These are phyloP conservation scores for Coffea canephora DNA, from an alignment of 257 asterid genomes.

Conservation along the genomic window DNA sequence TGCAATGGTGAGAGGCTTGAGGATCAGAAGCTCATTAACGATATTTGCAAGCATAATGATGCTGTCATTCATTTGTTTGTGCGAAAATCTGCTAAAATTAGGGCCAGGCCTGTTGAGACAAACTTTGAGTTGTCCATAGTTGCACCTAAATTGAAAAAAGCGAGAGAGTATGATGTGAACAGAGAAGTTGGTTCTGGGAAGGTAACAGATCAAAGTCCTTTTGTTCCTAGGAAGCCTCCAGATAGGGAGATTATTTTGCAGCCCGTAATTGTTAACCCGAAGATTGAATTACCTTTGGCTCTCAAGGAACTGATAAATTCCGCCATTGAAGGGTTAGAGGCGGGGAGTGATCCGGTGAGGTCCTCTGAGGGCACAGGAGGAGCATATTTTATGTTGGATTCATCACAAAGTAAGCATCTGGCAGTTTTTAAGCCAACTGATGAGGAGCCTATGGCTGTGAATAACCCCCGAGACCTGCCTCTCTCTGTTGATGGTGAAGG, in stretches of 20 bases:
- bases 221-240: constrained; percentile 37
- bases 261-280: constrained; percentile 67
- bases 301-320: constrained; percentile 47
- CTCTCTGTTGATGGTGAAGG: constrained; percentile 83
- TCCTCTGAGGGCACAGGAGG: constrained; percentile 95
- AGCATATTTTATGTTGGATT: constrained; percentile 77
- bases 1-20: constrained; percentile 67
- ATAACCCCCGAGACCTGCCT: constrained; percentile 88
- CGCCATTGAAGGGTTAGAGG: constrained; percentile 57
- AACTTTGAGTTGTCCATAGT: constrained; percentile 66
- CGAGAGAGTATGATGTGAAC: constrained; percentile 23
- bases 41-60: constrained; percentile 57
- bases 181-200: constrained; percentile 29
- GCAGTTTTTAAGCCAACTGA: constrained; percentile 86
- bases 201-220: constrained; percentile 28
- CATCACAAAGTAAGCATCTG: constrained; percentile 51
- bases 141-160: constrained; percentile 39
- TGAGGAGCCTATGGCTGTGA: constrained; percentile 92
- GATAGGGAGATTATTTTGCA: constrained; percentile 49
- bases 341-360: constrained; percentile 60
- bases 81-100: constrained; percentile 64
- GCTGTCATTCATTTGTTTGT: constrained; percentile 86
- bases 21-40: constrained; percentile 72
- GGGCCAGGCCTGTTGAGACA: constrained; percentile 64
- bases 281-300: constrained; percentile 55